Base-by-base conservation (phyloP, 768 basidiomycete species). In the Ramaria sp. region DNA sequence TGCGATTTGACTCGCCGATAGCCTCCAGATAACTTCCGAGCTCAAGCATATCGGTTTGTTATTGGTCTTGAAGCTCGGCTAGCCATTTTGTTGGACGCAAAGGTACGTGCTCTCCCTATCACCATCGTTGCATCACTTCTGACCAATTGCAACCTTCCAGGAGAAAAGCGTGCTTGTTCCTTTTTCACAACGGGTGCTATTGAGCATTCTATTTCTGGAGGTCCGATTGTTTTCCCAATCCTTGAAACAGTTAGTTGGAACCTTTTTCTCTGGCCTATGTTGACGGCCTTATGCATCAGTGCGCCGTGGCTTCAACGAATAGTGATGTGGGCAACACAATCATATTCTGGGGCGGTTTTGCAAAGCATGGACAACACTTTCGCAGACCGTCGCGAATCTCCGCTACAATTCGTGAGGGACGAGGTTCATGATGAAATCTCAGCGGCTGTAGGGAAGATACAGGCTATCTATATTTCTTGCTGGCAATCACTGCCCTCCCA, bases 191-290 rank as follows among this genome's bases (percentile, higher is more conserved):
- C 69, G 84, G 30, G 67, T 80, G 48, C 67, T 88, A 22, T 73
- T 85, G 50, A 76, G 74, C 54, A 70, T 78, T 18, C 65, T 90
- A 5, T 77, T 88, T 49, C 71, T 78, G 1, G 81, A 86, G 61
- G 75, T 85, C 34, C 70, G 87, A 50, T 66, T 85, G 5, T 60
- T 83, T 5, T 81, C 79, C 1, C 73, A 78, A 48, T 85, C 84
- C 0, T 63, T 82, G 25, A 85, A 82, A 65, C 64, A 73, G 84
- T 86, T 65, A 41, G 79, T 64, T 25, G 16, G 30, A 37, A 15
- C 5, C 13, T 22, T 24, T 48, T 13, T 9, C 44, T 34, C 34
- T n/a, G 44, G 27, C 52, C 16, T 51, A 43, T 48, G 48, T 59
- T 69, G 27, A 64, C 62, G 24, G 70, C 67, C 66, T 68, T 52